A percentile compares a stretch with the other conserved stretches of the same genome.
phyloP scores from a whole-genome alignment of 345 rosid species.

The Gossypium australe region DNA sequence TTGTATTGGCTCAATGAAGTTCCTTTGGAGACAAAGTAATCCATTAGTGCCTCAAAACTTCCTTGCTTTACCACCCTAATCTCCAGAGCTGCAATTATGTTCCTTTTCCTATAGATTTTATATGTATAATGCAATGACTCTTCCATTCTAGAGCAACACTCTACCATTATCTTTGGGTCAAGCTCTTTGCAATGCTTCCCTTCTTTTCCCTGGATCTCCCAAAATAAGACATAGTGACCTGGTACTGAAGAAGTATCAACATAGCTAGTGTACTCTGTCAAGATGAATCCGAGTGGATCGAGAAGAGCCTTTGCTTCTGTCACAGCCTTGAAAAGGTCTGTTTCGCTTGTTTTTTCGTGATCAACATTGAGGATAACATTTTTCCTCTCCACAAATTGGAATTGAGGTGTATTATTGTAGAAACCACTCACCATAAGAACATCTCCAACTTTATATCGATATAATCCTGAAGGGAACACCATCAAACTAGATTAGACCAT shows the following conservation, averaged over 20 bases:
- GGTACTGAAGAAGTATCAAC: constrained; percentile 15
- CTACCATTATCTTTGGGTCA: too few relatives aligned
- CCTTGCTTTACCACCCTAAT: too few relatives aligned
- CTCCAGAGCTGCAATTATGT: too few relatives aligned
- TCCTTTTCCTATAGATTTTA: too few relatives aligned
- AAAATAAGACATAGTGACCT: constrained; percentile 4
- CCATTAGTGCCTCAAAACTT: too few relatives aligned
- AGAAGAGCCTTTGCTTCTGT: constrained; percentile 11
- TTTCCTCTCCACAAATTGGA: constrained; percentile 45
- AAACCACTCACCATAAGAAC: constrained; percentile 48
- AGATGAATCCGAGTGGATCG: neutral
- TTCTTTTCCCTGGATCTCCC: neutral
- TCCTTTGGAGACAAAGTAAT: too few relatives aligned
- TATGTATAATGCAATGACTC: too few relatives aligned
- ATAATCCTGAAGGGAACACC: neutral
- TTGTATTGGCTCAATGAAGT: too few relatives aligned
- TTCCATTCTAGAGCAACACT: too few relatives aligned
- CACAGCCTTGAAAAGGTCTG: neutral
- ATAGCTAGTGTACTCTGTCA: constrained; percentile 24
- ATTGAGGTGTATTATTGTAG: constrained; percentile 54
- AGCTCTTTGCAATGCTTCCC: neutral
- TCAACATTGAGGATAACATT: constrained; percentile 46
- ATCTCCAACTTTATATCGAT: neutral
- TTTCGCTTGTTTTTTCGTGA: neutral
- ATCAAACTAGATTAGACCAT: neutral